These are phyloP conservation scores for Ustilago trichophora DNA, from an alignment of 1,284 basidiomycete genomes.

Conservation along the genomic window DNA sequence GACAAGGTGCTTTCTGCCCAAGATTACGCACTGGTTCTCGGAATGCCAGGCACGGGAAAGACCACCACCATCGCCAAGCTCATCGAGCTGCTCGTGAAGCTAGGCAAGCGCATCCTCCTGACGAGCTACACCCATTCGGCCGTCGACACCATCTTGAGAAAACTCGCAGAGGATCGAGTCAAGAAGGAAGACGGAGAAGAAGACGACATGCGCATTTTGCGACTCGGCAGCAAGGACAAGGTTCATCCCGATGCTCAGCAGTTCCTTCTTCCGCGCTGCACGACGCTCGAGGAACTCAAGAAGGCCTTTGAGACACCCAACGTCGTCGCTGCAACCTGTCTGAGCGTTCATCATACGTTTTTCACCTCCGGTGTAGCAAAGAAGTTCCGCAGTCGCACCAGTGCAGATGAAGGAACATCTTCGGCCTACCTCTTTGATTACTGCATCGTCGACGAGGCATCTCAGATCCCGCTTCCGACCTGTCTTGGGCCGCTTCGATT, in stretches of 20 bases:
- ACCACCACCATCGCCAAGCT: constrained; percentile 92
- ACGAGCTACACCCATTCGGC: constrained; percentile 97
- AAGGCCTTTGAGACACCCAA: constrained; percentile 84
- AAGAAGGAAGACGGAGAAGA: constrained; percentile 9
- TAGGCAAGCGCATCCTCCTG: constrained; percentile 86
- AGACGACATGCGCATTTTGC: constrained; percentile 71
- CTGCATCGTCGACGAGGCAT: constrained; percentile 97
- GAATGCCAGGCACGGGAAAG: constrained; percentile 99
- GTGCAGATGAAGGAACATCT: not conserved
- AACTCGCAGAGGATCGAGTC: constrained; percentile 72
- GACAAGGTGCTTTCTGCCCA: constrained; percentile 78
- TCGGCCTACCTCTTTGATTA: constrained; percentile 82
- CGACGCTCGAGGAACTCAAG: constrained; percentile 70
- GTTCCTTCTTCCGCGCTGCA: constrained; percentile 73
- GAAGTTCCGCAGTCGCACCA: constrained; percentile 64
- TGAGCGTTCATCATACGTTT: constrained; percentile 87
- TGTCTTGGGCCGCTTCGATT: constrained; percentile 91
- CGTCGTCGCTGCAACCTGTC: constrained; percentile 93
- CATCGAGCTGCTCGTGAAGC: constrained; percentile 79
- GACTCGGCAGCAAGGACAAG: constrained; percentile 91
- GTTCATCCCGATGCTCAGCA: constrained; percentile 72
- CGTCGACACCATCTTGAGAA: constrained; percentile 91
- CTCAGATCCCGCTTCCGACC: constrained; percentile 94
- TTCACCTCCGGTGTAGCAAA: constrained; percentile 73
- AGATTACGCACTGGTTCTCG: constrained; percentile 91